Percentiles rank a stretch among this genome's conserved stretches.
phyloP scores from a whole-genome alignment of 306 rosid genomes.

The Trifolium dubium region DNA sequence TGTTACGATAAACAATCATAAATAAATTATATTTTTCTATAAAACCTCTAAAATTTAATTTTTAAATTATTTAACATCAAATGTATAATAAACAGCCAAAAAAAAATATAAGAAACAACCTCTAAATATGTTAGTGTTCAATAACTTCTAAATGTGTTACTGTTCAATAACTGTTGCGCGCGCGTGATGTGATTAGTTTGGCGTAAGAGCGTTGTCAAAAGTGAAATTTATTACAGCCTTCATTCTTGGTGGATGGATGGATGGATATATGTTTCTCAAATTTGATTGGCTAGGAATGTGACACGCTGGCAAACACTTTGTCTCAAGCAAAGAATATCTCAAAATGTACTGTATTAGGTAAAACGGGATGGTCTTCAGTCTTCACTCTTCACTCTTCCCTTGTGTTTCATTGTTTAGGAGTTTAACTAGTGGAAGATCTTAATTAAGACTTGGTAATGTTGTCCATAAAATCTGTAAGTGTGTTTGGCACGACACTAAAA shows the following conservation, averaged over 20 bases:
- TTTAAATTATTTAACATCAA: too few species aligned
- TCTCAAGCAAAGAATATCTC: not conserved
- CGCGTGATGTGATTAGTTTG: not conserved
- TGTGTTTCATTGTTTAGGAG: not conserved
- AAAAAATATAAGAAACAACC: too few species aligned
- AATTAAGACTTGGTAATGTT: too few species aligned
- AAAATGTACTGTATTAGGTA: not conserved
- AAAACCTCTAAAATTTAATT: too few species aligned
- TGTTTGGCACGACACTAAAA: too few species aligned
- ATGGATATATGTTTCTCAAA: not conserved
- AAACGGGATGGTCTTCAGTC: not conserved
- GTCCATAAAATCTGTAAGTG: too few species aligned
- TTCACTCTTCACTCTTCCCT: not conserved
- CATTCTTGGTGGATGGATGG: slow-evolving; percentile 4
- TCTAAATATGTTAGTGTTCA: too few species aligned
- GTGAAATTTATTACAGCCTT: not conserved
- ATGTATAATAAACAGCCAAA: too few species aligned
- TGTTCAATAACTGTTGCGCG: not conserved
- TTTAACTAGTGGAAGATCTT: too few species aligned
- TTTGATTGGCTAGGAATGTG: slow-evolving; percentile 2
- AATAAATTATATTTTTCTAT: too few species aligned
- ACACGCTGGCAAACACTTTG: not conserved
- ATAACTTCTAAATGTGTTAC: too few species aligned
- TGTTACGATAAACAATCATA: too few species aligned
- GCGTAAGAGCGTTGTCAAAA: not conserved